phyloP scores from a whole-genome alignment of 2,329 filamentous ascomycete genomes.

The Ceratocystis colombiana region DNA sequence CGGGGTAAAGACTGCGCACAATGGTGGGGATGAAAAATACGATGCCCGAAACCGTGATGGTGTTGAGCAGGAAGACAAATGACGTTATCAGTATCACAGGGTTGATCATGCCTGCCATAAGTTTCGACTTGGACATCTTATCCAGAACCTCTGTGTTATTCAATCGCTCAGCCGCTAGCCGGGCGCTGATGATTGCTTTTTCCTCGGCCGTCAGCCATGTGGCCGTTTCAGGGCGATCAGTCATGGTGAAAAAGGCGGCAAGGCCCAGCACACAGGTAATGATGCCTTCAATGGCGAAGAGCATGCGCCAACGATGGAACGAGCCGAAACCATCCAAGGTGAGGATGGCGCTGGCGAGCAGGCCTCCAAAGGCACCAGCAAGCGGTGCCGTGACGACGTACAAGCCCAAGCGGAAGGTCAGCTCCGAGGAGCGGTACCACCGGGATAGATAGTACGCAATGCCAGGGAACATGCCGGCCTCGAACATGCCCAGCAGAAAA shows the following conservation, averaged over 20 bases:
- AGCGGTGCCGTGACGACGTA: constrained; percentile 63
- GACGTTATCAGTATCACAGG: constrained; percentile 47
- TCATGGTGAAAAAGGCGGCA: constrained; percentile 53
- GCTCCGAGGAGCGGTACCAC: constrained; percentile 61
- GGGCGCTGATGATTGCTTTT: constrained; percentile 54
- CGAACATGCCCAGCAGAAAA: constrained; percentile 58
- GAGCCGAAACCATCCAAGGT: constrained; percentile 48
- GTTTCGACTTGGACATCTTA: constrained; percentile 48
- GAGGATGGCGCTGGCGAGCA: constrained; percentile 55
- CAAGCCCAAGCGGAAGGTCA: constrained; percentile 55
- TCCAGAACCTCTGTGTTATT: constrained; percentile 52
- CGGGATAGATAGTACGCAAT: constrained; percentile 63
- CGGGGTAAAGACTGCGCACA: constrained; percentile 53
- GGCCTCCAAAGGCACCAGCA: constrained; percentile 60
- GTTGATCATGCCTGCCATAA: constrained; percentile 48
- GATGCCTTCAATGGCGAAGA: constrained; percentile 60
- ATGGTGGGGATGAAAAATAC: constrained; percentile 59
- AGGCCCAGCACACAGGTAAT: constrained; percentile 45
- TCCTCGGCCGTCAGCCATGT: constrained; percentile 56
- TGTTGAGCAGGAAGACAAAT: constrained; percentile 53
- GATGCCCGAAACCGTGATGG: constrained; percentile 57
- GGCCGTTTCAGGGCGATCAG: constrained; percentile 58
- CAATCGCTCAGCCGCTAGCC: constrained; percentile 57
- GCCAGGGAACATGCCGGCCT: constrained; percentile 63
- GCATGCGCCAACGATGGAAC: constrained; percentile 54